Base-by-base conservation (phyloP, 2,329 filamentous ascomycete genomes). In the Nakataea oryzae region DNA sequence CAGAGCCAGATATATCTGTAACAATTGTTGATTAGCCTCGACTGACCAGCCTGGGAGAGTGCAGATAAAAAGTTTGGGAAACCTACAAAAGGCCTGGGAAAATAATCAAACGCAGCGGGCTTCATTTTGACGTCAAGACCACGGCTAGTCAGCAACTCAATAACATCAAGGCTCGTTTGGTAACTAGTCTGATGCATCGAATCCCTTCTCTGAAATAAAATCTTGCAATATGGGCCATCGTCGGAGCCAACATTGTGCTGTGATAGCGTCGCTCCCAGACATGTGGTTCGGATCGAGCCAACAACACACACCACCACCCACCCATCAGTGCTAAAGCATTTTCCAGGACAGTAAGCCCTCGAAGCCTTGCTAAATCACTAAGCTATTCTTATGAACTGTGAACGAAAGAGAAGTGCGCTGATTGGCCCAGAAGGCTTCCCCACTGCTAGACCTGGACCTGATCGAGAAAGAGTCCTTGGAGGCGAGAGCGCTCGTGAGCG, bases 331-430 rank as follows among this genome's bases (percentile, higher is more conserved):
- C n/a, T n/a, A n/a, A n/a, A n/a, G n/a, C n/a, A n/a, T n/a, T n/a
- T n/a, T n/a, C n/a, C n/a, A n/a, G n/a, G n/a, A n/a, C n/a, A n/a
- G n/a, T n/a, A n/a, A n/a, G n/a, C n/a, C n/a, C n/a, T n/a, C n/a
- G n/a, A n/a, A n/a, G n/a, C n/a, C n/a, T n/a, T n/a, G n/a, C n/a
- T n/a, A n/a, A n/a, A n/a, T n/a, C n/a, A n/a, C n/a, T n/a, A n/a
- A n/a, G n/a, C n/a, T n/a, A n/a, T n/a, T n/a, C n/a, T n/a, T n/a
- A n/a, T n/a, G n/a, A n/a, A n/a, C n/a, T n/a, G n/a, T 80, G 1
- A 69, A 73, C 59, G 41, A 50, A 50, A 50, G 41, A 50, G 41
- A 17, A 50, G 21, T 50, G 41, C 41, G 41, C 41, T 7, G 41
- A 11, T n/a, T 50, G 24, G 41, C 13, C 21, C 41, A 24, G 21